These are phyloP conservation scores for Alternaria brassicae DNA, from an alignment of 2,329 filamentous ascomycete species.

Conservation along the genomic window DNA sequence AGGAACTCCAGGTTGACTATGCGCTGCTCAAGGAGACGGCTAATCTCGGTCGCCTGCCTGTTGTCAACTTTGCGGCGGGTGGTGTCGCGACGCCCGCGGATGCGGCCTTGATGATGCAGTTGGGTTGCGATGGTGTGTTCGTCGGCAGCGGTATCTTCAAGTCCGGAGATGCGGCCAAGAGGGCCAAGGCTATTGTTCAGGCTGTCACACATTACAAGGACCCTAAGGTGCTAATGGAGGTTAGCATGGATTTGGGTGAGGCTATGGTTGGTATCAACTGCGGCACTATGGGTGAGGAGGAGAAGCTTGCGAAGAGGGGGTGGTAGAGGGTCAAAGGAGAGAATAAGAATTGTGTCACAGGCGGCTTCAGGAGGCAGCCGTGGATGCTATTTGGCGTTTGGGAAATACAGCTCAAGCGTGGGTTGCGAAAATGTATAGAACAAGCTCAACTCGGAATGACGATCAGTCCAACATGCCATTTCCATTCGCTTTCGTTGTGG, in stretches of 20 bases:
- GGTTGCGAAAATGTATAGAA: conserved; percentile 3
- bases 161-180: conserved; percentile 85
- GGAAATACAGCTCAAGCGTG: background rate
- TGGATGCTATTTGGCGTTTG: background rate
- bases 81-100: conserved; percentile 99
- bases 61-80: conserved; percentile 98
- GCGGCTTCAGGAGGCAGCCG: background rate
- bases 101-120: conserved; percentile 98
- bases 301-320: conserved; percentile 85
- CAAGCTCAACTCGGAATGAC: conserved; percentile 1
- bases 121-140: conserved; percentile 97
- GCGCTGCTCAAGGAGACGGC: conserved; percentile 85
- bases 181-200: conserved; percentile 92
- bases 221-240: conserved; percentile 82
- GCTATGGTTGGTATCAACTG: conserved; percentile 98
- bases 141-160: conserved; percentile 98
- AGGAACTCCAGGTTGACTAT: conserved; percentile 80
- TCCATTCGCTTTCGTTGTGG: background rate
- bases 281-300: conserved; percentile 73
- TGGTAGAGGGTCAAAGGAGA: conserved; percentile 63
- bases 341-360: background rate
- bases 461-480: conserved; percentile 7
- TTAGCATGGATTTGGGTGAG: conserved; percentile 89
- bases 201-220: conserved; percentile 92
- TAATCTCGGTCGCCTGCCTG: conserved; percentile 84